Base-by-base conservation (phyloP, 2,329 filamentous ascomycete species). In the Corynespora cassiicola region DNA sequence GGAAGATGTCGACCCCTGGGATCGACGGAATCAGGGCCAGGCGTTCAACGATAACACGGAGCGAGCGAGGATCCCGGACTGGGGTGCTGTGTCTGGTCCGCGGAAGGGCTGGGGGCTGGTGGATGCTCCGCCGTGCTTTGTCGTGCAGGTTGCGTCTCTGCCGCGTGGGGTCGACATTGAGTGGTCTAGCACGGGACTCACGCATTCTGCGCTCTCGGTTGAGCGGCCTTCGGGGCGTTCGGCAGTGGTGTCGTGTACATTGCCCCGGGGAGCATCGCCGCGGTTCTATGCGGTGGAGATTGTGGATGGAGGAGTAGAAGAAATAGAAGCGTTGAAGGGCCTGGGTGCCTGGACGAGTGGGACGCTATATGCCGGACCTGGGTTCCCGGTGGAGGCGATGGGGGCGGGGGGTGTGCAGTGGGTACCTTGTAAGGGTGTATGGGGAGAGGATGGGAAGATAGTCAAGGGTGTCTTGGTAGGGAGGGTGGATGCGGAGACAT, bases 81-180 rank as follows among this genome's bases (percentile, higher is more conserved):
- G 25, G 21, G 2, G n/a, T 11, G 15, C n/a, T 12, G 43, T 9
- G 9, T 45, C 7, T 36, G 3, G 17, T 4, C 8, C 8, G n/a
- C n/a, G n/a, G n/a, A n/a, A n/a, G n/a, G n/a, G n/a, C n/a, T n/a
- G n/a, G n/a, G n/a, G n/a, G 14, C 12, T 10, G 11, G 16, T 19
- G 4, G 18, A n/a, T 11, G 12, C 36, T 2, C 85, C 90, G 2
- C 86, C 86, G 0, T 78, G 91, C 54, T 86, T 94, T 60, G 79
- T 86, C 0, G 85, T 84, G 1, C 84, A 94, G 58, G 87, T 96
- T 2, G 78, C 85, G 27, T 80, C 84, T 50, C 75, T 99, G 9
- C 94, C 94, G 1, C 80, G 88, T 14, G 75, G 73, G 11, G 86
- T 86, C 18, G 76, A 76, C 23, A 81, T 96, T 8, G 94, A 99